Evolutionary conservation across 164 flowering plant species (phyloP), one percentile per base, ranked within the genome.

Genomic region (Cinnamomum chago): DNA sequence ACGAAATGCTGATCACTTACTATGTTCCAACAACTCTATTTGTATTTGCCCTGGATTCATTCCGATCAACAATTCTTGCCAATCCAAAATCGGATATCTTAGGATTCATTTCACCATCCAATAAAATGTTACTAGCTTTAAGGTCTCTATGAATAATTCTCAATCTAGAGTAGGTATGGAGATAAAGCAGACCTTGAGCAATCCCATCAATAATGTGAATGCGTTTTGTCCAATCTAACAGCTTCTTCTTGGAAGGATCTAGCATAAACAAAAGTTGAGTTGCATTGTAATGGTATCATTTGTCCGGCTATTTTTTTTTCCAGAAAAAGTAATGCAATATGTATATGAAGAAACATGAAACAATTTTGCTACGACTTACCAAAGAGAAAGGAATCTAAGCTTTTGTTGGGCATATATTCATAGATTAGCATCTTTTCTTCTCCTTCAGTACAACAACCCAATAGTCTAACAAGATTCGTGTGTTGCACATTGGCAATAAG

Each of bases 21-120:
- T 33, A 70, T 67, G 85, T 79, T 65, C 85, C 87, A 5, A 77
- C 78, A 17, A 81, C 70, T 68, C 81, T 81, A 15, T 27, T 76
- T 2, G 82, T 83, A 72, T 72, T 78, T 10, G 80, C 80, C 9
- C 58, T 23, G 58, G 20, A 47, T n/a, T 79, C 77, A 9, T 80
- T 71, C 27, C 73, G 75, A 24, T 71, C 72, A 60, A 80, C 74
- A 9, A 78, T 74, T 67, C 79, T 78, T 60, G 85, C 85, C 77
- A 83, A 30, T 18, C 91, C 88, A 77, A 88, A 88, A 70, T 88
- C 86, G 13, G 88, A 78, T 40, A 88, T 88, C 62, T 83, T 88
- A 0, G 89, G 88, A 25, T 58, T 80, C 87, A 86, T 80, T 1
- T 81, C 73, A 4, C 20, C 52, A 58, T 85, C 89, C 14, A 88